Conservation (phyloP, 768 basidiomycete genomes). For the Infundibulicybe gibba region DNA sequence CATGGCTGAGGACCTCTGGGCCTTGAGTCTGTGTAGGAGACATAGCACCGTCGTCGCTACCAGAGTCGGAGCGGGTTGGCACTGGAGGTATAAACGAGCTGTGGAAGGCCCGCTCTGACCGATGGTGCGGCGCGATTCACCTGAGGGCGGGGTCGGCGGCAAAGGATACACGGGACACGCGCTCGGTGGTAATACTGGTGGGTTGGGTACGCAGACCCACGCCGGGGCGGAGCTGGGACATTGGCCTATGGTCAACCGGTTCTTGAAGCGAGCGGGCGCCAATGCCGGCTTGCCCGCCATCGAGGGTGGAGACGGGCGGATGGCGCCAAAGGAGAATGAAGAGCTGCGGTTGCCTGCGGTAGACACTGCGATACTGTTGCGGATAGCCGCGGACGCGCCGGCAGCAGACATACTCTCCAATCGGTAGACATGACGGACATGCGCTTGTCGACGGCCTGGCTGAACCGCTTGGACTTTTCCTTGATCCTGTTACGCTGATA, state of each 20-base stretch:
- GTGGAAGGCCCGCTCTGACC: conserved; percentile 30
- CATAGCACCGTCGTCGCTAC: conserved; percentile 11
- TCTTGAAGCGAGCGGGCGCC: conserved; percentile 23
- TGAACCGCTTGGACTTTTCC: conserved; percentile 57
- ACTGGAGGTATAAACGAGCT: conserved; percentile 39
- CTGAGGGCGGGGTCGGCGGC: conserved; percentile 50
- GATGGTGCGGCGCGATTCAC: conserved; percentile 29
- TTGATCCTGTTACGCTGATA: conserved; percentile 44
- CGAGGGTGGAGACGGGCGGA: conserved; percentile 45
- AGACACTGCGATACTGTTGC: conserved; percentile 55
- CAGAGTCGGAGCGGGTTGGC: conserved; percentile 4
- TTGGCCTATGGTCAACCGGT: conserved; percentile 17
- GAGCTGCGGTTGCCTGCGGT: conserved; percentile 32
- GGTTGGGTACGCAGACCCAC: conserved; percentile 49
- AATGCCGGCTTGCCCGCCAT: conserved; percentile 35
- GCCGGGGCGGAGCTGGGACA: conserved; percentile 45
- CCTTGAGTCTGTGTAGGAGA: conserved; percentile 36
- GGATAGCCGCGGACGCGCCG: conserved; percentile 72
- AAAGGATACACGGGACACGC: conserved; percentile 65
- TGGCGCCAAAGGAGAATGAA: conserved; percentile 55
- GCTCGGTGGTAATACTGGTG: conserved; percentile 18
- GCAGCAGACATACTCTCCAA: conserved; percentile 69
- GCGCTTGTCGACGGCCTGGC: conserved; percentile 69
- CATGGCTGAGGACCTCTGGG: conserved; percentile 44
- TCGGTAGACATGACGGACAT: conserved; percentile 80